These are phyloP conservation scores for Carex pumila DNA, from an alignment of 176 grass and related monocot species.

Conservation along the genomic window DNA sequence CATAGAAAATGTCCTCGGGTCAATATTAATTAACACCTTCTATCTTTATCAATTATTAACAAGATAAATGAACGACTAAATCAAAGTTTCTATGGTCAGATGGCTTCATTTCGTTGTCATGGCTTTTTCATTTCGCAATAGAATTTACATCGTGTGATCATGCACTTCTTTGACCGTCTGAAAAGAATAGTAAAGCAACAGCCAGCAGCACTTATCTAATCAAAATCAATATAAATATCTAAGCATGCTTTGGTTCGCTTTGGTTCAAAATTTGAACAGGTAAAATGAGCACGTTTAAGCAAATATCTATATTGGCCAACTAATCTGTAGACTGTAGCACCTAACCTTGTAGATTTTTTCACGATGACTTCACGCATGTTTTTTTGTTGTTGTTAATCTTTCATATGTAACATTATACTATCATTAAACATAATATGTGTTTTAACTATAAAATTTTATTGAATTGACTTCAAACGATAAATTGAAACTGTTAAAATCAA, in stretches of 20 bases:
- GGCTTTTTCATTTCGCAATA: not conserved
- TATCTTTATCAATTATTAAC: not conserved
- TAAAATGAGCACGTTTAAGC: slow-evolving; percentile 8
- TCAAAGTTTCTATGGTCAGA: not conserved
- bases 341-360: not conserved
- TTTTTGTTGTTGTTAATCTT: no score
- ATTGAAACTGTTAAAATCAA: no score
- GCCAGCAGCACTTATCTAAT: not conserved
- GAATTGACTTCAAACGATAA: no score
- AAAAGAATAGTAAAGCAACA: not conserved
- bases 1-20: not conserved
- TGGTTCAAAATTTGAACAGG: not conserved
- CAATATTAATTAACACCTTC: not conserved
- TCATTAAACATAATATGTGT: no score
- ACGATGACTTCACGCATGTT: no score
- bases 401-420: no score
- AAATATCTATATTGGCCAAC: not conserved
- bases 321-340: not conserved
- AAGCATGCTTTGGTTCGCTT: not conserved
- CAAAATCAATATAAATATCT: not conserved
- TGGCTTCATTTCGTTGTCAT: not conserved
- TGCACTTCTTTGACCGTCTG: not conserved
- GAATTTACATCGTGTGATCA: slow-evolving; percentile 8
- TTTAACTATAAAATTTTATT: no score
- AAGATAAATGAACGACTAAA: not conserved